phyloP scores from a whole-genome alignment of 2,329 filamentous ascomycete genomes.

The Xylaria digitata region DNA sequence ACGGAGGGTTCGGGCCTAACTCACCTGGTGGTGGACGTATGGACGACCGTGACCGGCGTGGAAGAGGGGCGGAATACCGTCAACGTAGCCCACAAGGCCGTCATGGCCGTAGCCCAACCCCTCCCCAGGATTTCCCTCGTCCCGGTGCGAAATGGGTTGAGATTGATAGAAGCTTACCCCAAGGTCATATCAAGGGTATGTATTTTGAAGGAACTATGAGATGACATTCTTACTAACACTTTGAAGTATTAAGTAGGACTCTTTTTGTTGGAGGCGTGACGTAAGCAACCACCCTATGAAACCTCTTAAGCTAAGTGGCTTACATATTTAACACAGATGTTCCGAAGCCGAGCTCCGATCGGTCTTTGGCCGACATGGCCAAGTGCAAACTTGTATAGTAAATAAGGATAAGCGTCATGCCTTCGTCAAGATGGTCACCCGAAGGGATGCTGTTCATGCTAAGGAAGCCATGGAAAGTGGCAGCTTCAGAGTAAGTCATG shows the following conservation, averaged over 20 bases:
- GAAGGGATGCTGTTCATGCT: constrained; percentile 83
- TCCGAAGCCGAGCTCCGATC: constrained; percentile 83
- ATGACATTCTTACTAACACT: constrained; percentile 26
- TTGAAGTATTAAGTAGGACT: constrained; percentile 84
- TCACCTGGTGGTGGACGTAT: constrained; percentile 70
- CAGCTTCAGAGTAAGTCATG: constrained; percentile 73
- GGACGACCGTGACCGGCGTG: constrained; percentile 66
- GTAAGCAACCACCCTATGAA: constrained; percentile 62
- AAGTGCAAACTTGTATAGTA: constrained; percentile 96
- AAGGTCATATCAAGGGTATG: constrained; percentile 80
- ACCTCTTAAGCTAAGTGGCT: constrained; percentile 39
- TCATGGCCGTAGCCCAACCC: constrained; percentile 72
- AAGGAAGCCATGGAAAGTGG: constrained; percentile 89
- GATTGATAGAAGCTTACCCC: constrained; percentile 78
- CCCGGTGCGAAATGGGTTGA: constrained; percentile 76
- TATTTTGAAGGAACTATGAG: background rate
- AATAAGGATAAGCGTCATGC: constrained; percentile 98
- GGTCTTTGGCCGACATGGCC: constrained; percentile 84
- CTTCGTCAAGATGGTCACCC: constrained; percentile 98
- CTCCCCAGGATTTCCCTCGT: constrained; percentile 55
- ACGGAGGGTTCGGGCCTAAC: constrained; percentile 78
- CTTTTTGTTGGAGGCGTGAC: constrained; percentile 97
- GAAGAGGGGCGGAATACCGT: constrained; percentile 77
- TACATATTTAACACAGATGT: constrained; percentile 60
- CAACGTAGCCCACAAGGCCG: constrained; percentile 85